These are phyloP conservation scores for Murraya koenigii DNA, from an alignment of 345 rosid genomes.

Conservation along the genomic window DNA sequence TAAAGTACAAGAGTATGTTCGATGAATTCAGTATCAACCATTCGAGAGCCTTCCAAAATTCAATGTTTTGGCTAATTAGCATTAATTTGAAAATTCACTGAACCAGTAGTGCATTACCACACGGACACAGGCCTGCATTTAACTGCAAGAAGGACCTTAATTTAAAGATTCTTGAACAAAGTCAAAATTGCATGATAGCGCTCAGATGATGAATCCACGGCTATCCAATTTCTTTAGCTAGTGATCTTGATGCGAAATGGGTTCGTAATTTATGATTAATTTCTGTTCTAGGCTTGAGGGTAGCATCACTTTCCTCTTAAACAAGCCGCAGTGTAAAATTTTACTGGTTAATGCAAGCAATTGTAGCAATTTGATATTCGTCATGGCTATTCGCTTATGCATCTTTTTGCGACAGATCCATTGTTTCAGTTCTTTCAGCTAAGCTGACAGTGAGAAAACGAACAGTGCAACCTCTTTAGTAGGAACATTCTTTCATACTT, in stretches of 20 bases:
- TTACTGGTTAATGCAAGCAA: neutral
- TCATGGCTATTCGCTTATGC: neutral
- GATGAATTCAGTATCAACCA: neutral
- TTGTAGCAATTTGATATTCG: too few relatives aligned
- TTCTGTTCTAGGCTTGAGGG: neutral
- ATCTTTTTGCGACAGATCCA: neutral
- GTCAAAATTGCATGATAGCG: too few relatives aligned
- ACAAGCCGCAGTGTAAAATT: too few relatives aligned
- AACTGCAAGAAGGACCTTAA: too few relatives aligned
- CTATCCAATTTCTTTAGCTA: too few relatives aligned
- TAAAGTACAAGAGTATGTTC: too few relatives aligned
- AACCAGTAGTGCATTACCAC: neutral
- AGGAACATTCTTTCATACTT: neutral
- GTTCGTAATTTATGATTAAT: too few relatives aligned
- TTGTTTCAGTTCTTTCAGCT: neutral
- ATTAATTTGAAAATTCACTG: neutral
- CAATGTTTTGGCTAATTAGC: neutral
- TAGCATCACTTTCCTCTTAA: neutral
- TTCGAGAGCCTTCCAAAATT: neutral
- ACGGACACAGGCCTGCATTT: too few relatives aligned
- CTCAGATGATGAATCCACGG: too few relatives aligned
- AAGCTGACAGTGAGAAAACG: neutral
- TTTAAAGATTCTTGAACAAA: too few relatives aligned
- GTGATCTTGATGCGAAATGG: too few relatives aligned
- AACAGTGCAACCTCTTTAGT: neutral